Evolutionary conservation across 1,284 basidiomycete genomes (phyloP).

Genomic region (Puccinia novopanici): DNA sequence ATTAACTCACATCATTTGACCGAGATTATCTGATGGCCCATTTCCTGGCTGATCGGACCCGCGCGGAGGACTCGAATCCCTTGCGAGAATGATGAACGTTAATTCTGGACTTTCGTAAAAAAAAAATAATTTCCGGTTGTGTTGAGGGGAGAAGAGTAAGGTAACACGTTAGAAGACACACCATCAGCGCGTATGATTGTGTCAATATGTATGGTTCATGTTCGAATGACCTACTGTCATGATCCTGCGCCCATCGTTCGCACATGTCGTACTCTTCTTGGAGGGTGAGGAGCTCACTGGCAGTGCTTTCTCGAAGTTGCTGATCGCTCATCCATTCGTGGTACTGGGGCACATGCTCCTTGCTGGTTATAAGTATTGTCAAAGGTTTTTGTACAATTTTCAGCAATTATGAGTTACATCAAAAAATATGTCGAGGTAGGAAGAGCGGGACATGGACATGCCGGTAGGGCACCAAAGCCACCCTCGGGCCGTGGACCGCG

Average conservation of each 20-base stretch:
- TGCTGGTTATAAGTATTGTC: slow-evolving; percentile 58
- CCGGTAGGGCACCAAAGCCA: slow-evolving; percentile 75
- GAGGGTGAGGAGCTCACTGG: slow-evolving; percentile 78
- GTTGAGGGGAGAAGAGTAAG: slow-evolving; percentile 31
- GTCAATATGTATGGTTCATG: not conserved
- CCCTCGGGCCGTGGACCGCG: slow-evolving; percentile 67
- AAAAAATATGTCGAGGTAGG: slow-evolving; percentile 15
- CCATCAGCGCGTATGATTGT: not conserved
- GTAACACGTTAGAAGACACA: not conserved
- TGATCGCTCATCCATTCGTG: slow-evolving; percentile 86
- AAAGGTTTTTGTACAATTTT: too few relatives aligned
- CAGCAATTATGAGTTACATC: slow-evolving; percentile 54
- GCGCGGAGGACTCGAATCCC: not conserved
- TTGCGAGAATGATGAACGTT: slow-evolving; percentile 80
- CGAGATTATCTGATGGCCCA: slow-evolving; percentile 60
- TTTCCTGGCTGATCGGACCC: slow-evolving; percentile 55
- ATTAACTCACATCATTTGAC: slow-evolving; percentile 18
- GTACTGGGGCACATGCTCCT: slow-evolving; percentile 70
- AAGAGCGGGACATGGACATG: slow-evolving; percentile 55
- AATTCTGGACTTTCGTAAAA: slow-evolving; percentile 65
- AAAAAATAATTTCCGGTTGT: too few relatives aligned
- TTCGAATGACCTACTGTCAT: slow-evolving; percentile 69
- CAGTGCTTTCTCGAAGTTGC: slow-evolving; percentile 75
- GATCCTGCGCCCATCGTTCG: slow-evolving; percentile 79
- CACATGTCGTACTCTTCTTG: slow-evolving; percentile 93